Evolutionary conservation across 352 stramenopile species (phyloP), one percentile per base, ranked within the genome.

Genomic region (Salisapilia sapeloensis): DNA sequence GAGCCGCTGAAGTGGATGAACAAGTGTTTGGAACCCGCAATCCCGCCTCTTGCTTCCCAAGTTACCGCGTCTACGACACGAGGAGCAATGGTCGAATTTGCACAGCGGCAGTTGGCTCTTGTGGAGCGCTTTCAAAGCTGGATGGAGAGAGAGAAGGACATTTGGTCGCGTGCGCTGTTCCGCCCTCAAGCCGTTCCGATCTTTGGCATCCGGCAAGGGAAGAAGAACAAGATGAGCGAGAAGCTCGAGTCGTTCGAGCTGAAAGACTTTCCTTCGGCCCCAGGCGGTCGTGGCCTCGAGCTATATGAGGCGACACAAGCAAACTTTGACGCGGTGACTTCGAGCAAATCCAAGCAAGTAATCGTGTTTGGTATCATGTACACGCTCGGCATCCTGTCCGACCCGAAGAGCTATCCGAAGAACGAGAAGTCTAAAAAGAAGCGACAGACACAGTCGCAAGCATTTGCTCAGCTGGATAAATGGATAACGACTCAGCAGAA

Each of bases 101-200:
- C 69, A 2, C 4, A 24, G 19, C 53, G 60, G 9, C 72, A 82
- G 20, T 6, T 63, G 2, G 53, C 45, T n/a, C 16, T 78, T n/a
- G 28, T 82, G 2, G 22, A 53, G 15, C 48, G 44, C 2, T 78
- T 79, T 31, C 51, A 56, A 21, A 29, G 33, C 4, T 55, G 35
- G 6, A 30, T 65, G 3, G 42, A 61, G 21, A 43, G 43, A 30
- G 39, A 38, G 2, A 44, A 54, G 26, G 49, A 60, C 28, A 29
- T 51, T 6, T 82, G 66, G 66, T 47, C 42, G 1, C 56, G 42
- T 1, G 13, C 50, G 0, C 35, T 78, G 10, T 82, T 74, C 32
- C 49, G 38, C 0, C 56, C 51, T 0, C 24, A 59, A 31, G 43
- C 53, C 10, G 39, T 79, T 6, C 38, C 49, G 1, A 49, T 62